Percentiles rank a stretch among this genome's conserved stretches.
phyloP scores from a whole-genome alignment of 345 rosid genomes.

The Barbarea vulgaris region DNA sequence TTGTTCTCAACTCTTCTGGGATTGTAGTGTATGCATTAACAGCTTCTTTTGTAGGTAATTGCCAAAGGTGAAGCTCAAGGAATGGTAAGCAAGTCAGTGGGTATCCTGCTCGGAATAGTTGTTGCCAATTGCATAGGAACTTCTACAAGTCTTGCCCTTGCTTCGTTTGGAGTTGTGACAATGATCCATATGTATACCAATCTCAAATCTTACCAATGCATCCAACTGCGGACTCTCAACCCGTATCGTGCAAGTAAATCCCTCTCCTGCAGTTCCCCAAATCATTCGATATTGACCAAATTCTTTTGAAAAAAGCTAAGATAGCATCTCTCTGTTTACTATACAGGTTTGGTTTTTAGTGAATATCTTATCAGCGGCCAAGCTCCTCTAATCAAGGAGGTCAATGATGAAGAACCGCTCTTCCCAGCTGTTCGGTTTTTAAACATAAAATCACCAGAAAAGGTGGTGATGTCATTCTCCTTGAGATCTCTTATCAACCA shows the following conservation, averaged over 20 bases:
- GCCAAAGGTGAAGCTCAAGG: constrained; percentile 99
- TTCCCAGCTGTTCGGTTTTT: constrained; percentile 63
- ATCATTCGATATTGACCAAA: background rate
- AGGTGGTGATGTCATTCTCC: constrained; percentile 41
- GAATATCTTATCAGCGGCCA: constrained; percentile 95
- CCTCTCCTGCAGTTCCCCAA: constrained; percentile 10
- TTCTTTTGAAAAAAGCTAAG: background rate
- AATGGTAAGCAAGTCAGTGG: constrained; percentile 93
- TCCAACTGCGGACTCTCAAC: constrained; percentile 90
- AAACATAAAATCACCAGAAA: constrained; percentile 42
- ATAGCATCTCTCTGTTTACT: constrained; percentile 13
- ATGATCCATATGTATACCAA: constrained; percentile 95
- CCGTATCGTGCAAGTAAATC: constrained; percentile 93
- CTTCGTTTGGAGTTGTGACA: constrained; percentile 78
- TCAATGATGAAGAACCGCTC: constrained; percentile 95
- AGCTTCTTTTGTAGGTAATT: constrained; percentile 62
- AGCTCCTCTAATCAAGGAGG: constrained; percentile 87
- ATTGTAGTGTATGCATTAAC: background rate
- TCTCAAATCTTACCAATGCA: constrained; percentile 87
- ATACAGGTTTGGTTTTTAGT: constrained; percentile 85
- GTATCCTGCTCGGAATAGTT: constrained; percentile 83
- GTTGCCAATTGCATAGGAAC: constrained; percentile 76
- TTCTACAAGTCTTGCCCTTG: constrained; percentile 75
- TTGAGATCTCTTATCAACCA: background rate
- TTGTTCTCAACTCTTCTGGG: background rate